Evolutionary conservation across 2,329 filamentous ascomycete species (phyloP), one percentile per base, ranked within the genome.

Genomic region (Exophiala spinifera): DNA sequence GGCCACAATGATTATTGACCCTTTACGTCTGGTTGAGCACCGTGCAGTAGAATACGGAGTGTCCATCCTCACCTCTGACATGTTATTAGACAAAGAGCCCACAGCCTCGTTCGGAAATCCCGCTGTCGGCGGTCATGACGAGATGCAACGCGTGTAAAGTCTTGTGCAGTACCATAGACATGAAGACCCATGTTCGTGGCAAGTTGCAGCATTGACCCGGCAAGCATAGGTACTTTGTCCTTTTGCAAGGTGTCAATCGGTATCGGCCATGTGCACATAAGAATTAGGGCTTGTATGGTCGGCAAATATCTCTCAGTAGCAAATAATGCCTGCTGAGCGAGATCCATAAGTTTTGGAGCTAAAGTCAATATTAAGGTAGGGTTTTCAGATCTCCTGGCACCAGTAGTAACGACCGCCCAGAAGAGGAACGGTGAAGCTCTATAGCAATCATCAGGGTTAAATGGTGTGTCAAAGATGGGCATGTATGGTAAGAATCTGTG

Each of bases 381-480:
- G 58, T 84, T 80, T 14, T 71, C 66, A 21, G 76, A 85, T 44
- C 82, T 78, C 39, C 84, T 77, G 31, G 82, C 78, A n/a, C 82
- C 83, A 36, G 85, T 77, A 33, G 80, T 78, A 44, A 86, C 74
- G 46, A 86, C 80, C 21, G 81, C 81, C 84, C 84, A 87, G 66
- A 85, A 85, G 6, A 86, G 74, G 4, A 87, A 70, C 13, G 79
- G 80, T 40, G 80, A 83, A 28, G 77, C 70, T n/a, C 74, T 74
- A 60, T 80, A 79, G 65, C 81, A 84, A 43, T 80, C 75, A 34
- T 84, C 79, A 1, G 81, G 77, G 3, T 73, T 67, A 51, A 75
- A 71, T 8, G 73, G 66, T 37, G 73, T 73, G 54, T 85, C 81
- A 31, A 87, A 74, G 57, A 86, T 78, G 1, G 83, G 82, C 25